Evolutionary conservation across 345 rosid genomes (phyloP), one percentile per base, ranked within the genome.

Genomic region (Arabidopsis suecica): DNA sequence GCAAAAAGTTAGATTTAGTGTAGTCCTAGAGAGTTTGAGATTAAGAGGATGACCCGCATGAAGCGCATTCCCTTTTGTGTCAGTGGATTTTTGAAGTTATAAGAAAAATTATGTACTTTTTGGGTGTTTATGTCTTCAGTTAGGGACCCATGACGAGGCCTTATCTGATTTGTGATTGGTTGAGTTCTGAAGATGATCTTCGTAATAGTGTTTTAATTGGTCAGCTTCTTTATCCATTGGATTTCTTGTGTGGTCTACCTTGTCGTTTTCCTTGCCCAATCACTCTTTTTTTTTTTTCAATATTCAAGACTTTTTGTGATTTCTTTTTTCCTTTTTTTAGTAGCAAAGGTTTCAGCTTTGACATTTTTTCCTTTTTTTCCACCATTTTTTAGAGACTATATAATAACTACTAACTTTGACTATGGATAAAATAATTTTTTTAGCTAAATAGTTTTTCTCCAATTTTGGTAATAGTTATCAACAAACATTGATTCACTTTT

Each of bases 161-260:
- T 94, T 90, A 94, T 90, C 98, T 85, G 30, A 55, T 65, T 38
- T 83, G 1, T 77, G 0, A 89, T 93, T 90, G 95, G 98, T 45
- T 28, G 79, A 68, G 42, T 56, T 34, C 18, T 49, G 40, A 68
- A 79, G 48, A 47, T 85, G 23, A 93, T 93, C 98, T 68, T 64
- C 12, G 69, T 34, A n/a, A 33, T 1, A 10, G 78, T 20, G 40
- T 55, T 85, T 61, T 69, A 5, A 91, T 86, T 93, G 96, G 96
- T 20, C 73, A 74, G 36, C 73, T 61, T 66, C 69, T 59, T 59
- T 59, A 69, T 87, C 87, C 36, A 42, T 0, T 68, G 85, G 96
- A 88, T 88, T 89, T 89, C 87, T 38, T 1, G 81, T 80, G 71
- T 58, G 81, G 63, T 23, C 77, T 73, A 69, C 2, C 64, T 25